These are phyloP conservation scores for Clarireedia sp. DNA, from an alignment of 2,329 filamentous ascomycete species.

Conservation along the genomic window DNA sequence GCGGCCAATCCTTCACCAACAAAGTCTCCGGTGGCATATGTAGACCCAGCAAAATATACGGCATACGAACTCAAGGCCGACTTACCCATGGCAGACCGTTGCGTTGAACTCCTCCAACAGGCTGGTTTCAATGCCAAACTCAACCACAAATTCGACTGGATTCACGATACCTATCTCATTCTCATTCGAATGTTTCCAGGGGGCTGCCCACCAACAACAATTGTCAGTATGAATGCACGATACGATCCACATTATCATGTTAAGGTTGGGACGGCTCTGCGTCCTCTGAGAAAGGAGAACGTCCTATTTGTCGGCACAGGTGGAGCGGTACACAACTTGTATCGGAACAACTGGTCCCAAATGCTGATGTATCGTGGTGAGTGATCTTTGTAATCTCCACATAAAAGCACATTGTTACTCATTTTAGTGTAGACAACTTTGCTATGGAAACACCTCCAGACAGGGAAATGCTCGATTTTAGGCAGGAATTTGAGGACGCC, in stretches of 20 bases:
- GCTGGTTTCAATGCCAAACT: slow-evolving; percentile 46
- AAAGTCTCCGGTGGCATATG: slow-evolving; percentile 59
- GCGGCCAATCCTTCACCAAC: slow-evolving; percentile 50
- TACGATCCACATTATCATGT: slow-evolving; percentile 51
- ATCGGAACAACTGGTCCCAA: slow-evolving; percentile 56
- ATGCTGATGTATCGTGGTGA: slow-evolving; percentile 41
- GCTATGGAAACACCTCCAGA: slow-evolving; percentile 51
- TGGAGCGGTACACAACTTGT: slow-evolving; percentile 63
- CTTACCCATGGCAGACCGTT: slow-evolving; percentile 41
- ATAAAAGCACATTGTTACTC: too few relatives aligned
- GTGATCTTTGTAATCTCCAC: too few relatives aligned
- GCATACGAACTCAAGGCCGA: slow-evolving; percentile 55
- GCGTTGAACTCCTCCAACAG: slow-evolving; percentile 40
- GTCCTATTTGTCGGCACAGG: slow-evolving; percentile 51
- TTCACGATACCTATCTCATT: slow-evolving; percentile 63
- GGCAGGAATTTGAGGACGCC: slow-evolving; percentile 55
- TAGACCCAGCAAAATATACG: slow-evolving; percentile 56
- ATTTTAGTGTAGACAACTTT: slow-evolving; percentile 43
- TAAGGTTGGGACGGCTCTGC: slow-evolving; percentile 48
- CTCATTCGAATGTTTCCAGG: slow-evolving; percentile 62
- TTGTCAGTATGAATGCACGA: slow-evolving; percentile 46
- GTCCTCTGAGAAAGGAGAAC: slow-evolving; percentile 44
- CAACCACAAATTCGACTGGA: slow-evolving; percentile 58
- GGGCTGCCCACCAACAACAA: slow-evolving; percentile 57
- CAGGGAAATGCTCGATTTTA: slow-evolving; percentile 54